Conservation (phyloP, 2,329 filamentous ascomycete genomes). For the Aspergillus sp. region DNA sequence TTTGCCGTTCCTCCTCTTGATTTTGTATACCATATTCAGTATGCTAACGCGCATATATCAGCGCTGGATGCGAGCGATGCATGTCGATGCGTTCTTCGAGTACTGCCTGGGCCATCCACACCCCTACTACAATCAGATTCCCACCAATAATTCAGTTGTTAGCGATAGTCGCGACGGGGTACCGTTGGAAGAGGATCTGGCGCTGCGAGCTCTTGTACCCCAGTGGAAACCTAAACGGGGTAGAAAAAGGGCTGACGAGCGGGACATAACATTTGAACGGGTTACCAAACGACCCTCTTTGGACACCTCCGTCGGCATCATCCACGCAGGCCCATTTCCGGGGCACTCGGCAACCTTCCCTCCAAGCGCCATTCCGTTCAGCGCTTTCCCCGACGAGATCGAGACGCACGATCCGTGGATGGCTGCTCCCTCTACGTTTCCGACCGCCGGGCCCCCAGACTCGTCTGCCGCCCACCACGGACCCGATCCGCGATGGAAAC, state of each 20-base stretch:
- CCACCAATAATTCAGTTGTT: conserved; percentile 62
- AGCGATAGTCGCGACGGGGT: conserved; percentile 75
- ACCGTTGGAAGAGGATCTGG: conserved; percentile 81
- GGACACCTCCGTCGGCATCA: conserved; percentile 51
- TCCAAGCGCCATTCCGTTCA: conserved; percentile 52
- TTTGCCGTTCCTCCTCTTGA: neutral
- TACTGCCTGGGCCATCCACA: conserved; percentile 78
- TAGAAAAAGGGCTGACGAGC: conserved; percentile 60
- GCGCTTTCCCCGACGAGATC: conserved; percentile 56
- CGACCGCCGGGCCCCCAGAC: conserved; percentile 38
- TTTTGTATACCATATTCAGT: neutral
- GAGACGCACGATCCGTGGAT: conserved; percentile 45
- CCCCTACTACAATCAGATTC: conserved; percentile 76
- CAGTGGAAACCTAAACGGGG: conserved; percentile 65
- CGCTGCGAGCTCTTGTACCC: conserved; percentile 77
- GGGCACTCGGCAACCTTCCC: conserved; percentile 51
- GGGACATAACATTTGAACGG: conserved; percentile 58
- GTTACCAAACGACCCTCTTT: conserved; percentile 61
- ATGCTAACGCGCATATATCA: conserved; percentile 32
- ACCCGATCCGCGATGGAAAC: conserved; percentile 45
- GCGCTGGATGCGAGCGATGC: conserved; percentile 97
- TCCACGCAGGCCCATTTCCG: conserved; percentile 43
- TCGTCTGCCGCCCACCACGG: conserved; percentile 22
- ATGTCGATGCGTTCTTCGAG: conserved; percentile 92
- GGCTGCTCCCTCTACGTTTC: conserved; percentile 43